Evolutionary conservation across 345 rosid genomes (phyloP).

Genomic region (Populus ilicifolia): DNA sequence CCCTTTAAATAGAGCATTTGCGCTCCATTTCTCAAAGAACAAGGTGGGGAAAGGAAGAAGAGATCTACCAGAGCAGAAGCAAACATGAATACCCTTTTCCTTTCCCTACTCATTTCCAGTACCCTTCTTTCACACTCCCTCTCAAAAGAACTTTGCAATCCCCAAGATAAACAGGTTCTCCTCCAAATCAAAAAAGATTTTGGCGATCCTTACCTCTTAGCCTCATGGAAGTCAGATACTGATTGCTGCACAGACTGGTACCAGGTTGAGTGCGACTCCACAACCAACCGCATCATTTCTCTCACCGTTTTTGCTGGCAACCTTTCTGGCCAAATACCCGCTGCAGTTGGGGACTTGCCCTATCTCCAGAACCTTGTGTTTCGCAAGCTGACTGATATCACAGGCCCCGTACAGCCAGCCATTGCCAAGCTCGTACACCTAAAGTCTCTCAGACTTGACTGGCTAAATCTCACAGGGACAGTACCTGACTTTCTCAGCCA

Average conservation of each 20-base stretch:
- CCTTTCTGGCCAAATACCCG: conserved; percentile 55
- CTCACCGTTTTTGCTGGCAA: conserved; percentile 51
- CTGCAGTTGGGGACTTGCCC: conserved; percentile 60
- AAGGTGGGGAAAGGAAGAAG: too few species aligned
- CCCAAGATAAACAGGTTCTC: conserved; percentile 56
- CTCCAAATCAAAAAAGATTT: conserved; percentile 54
- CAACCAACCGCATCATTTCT: conserved; percentile 56
- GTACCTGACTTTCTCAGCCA: conserved; percentile 46
- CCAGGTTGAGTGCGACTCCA: conserved; percentile 52
- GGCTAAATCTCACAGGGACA: conserved; percentile 53
- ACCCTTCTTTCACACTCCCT: conserved; percentile 25
- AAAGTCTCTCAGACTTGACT: conserved; percentile 43
- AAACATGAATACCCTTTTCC: conserved; percentile 16
- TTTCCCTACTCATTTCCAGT: conserved; percentile 24
- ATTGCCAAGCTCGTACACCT: conserved; percentile 59
- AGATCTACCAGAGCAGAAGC: not conserved
- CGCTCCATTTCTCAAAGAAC: not conserved
- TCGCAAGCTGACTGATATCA: conserved; percentile 57
- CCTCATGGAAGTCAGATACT: conserved; percentile 59
- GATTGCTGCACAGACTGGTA: conserved; percentile 74
- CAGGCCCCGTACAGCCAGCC: conserved; percentile 51
- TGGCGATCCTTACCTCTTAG: conserved; percentile 60
- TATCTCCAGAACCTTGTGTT: conserved; percentile 46
- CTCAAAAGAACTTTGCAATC: conserved; percentile 47
- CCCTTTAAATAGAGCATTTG: not conserved